A percentile compares a stretch with the other conserved stretches of the same genome.
These are phyloP conservation scores for Pyrrhoderma lamaoense DNA, from an alignment of 1,284 basidiomycete species.

Conservation along the genomic window DNA sequence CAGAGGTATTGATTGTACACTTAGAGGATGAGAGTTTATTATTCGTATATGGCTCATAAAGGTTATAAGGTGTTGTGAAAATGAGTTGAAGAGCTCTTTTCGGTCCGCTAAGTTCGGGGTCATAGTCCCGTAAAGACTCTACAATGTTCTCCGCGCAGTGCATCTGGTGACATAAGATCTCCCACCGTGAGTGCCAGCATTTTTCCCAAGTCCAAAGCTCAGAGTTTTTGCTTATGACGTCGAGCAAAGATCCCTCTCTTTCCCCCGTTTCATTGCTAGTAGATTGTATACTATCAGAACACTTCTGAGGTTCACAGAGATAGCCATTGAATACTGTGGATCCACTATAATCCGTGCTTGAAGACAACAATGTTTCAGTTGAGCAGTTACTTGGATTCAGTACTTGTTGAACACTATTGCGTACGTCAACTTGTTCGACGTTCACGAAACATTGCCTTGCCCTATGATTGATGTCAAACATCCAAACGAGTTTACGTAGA, in stretches of 20 bases:
- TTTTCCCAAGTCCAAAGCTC: slow-evolving; percentile 9
- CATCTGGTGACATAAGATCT: slow-evolving; percentile 15
- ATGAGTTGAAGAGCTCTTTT: slow-evolving; percentile 10
- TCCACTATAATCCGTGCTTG: slow-evolving; percentile 8
- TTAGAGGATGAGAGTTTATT: background rate
- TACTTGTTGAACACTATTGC: background rate
- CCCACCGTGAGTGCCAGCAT: slow-evolving; percentile 17
- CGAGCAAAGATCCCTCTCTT: too few relatives aligned
- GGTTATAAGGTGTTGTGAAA: slow-evolving; percentile 3
- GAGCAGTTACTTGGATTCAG: slow-evolving; percentile 9
- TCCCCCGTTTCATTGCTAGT: background rate
- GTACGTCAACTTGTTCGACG: background rate
- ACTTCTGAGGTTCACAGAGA: background rate
- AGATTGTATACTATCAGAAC: background rate
- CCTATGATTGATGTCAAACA: slow-evolving; percentile 16
- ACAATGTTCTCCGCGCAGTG: slow-evolving; percentile 11
- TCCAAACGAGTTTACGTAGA: slow-evolving; percentile 16
- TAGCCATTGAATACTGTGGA: slow-evolving; percentile 5
- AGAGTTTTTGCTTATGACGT: background rate
- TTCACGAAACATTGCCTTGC: background rate
- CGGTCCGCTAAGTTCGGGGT: background rate
- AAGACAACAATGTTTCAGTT: slow-evolving; percentile 7
- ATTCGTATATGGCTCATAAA: slow-evolving; percentile 2
- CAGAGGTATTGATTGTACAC: background rate
- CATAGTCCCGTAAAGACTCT: background rate